A percentile compares a stretch with the other conserved stretches of the same genome.
These are phyloP conservation scores for Penicillium paneum DNA, from an alignment of 2,329 filamentous ascomycete species.

Conservation along the genomic window DNA sequence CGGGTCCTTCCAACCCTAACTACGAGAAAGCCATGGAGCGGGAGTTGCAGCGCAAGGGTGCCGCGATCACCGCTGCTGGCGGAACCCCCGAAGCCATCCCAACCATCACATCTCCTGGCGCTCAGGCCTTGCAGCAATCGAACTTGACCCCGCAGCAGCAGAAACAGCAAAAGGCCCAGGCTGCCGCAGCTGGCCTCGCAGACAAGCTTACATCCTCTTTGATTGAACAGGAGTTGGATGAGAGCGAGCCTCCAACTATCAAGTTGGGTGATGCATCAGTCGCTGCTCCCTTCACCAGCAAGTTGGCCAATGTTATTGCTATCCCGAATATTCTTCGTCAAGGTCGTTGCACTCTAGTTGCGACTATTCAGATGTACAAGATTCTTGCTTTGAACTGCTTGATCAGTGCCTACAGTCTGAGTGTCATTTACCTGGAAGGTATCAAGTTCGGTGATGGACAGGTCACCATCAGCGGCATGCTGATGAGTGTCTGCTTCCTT, in stretches of 20 bases:
- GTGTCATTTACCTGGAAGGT: conserved; percentile 92
- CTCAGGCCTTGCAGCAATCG: conserved; percentile 57
- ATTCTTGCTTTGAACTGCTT: conserved; percentile 96
- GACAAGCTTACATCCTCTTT: conserved; percentile 82
- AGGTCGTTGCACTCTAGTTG: conserved; percentile 93
- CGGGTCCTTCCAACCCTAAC: conserved; percentile 87
- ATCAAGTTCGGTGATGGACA: conserved; percentile 99
- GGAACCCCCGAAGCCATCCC: conserved; percentile 51
- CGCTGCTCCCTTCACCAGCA: conserved; percentile 94
- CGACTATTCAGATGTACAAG: conserved; percentile 99
- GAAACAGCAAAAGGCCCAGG: conserved; percentile 57
- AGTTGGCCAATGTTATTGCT: conserved; percentile 92
- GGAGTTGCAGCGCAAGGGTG: conserved; percentile 75
- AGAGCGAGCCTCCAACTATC: conserved; percentile 88
- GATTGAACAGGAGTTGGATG: conserved; percentile 85
- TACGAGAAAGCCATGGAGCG: conserved; percentile 87
- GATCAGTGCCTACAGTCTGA: conserved; percentile 95
- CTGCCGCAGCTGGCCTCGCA: conserved; percentile 73
- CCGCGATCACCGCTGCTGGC: conserved; percentile 51
- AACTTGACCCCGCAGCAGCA: conserved; percentile 52
- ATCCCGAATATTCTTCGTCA: conserved; percentile 98
- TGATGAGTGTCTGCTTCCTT: conserved; percentile 99
- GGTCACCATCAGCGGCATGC: conserved; percentile 97
- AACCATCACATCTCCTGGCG: conserved; percentile 65
- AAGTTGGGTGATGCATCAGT: conserved; percentile 97